Percentiles rank a stretch among this genome's conserved stretches.
phyloP scores from a whole-genome alignment of 23 red algal genomes.

The Chondrus crispus region DNA sequence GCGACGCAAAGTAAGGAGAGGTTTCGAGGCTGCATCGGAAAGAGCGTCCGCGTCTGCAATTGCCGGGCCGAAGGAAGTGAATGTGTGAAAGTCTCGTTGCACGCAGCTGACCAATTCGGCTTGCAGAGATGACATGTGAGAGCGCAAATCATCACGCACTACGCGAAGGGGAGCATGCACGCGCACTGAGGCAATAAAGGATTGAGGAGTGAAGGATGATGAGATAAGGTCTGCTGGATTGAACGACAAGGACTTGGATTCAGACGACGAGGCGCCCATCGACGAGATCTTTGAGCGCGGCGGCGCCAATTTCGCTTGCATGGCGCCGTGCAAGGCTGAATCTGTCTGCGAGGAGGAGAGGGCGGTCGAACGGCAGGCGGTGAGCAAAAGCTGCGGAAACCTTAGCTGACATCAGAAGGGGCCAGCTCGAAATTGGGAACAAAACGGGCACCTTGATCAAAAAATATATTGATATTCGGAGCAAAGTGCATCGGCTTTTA shows the following conservation, averaged over 20 bases:
- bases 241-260: background rate
- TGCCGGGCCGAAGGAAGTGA: constrained; percentile 49
- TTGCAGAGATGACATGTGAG: constrained; percentile 17
- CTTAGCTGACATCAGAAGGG: too few species aligned
- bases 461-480: too few species aligned
- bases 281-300: too few species aligned
- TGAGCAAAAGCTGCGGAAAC: background rate
- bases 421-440: too few species aligned
- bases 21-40: background rate
- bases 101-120: constrained; percentile 44
- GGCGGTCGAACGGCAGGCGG: background rate
- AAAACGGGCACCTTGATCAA: too few species aligned
- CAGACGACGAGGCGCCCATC: too few species aligned
- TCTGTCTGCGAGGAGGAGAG: background rate
- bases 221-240: background rate
- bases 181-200: constrained; percentile 53
- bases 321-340: too few species aligned
- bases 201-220: background rate
- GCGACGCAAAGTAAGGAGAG: constrained; percentile 19
- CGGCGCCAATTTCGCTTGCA: too few species aligned
- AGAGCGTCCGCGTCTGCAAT: constrained; percentile 34
- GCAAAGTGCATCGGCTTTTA: too few species aligned
- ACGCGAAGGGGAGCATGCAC: constrained; percentile 46
- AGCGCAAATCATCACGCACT: constrained; percentile 62
- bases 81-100: constrained; percentile 51